These are phyloP conservation scores for Thozetella sp. DNA, from an alignment of 495 filamentous ascomycete species.

Conservation along the genomic window DNA sequence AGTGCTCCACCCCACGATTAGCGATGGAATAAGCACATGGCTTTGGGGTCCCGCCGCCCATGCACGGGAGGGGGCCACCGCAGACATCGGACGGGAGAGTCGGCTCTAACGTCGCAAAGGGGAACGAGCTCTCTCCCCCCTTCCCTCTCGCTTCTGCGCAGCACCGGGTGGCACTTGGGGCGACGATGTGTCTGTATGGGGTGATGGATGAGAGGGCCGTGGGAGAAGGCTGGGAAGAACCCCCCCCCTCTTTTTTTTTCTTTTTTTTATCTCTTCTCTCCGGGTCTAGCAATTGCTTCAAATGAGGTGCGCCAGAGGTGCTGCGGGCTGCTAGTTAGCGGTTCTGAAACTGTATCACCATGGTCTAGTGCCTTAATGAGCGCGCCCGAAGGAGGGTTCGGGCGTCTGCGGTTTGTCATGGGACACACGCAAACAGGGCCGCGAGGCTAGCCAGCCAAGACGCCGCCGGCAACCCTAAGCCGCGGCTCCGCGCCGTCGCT, in stretches of 20 bases:
- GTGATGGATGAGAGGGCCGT: too few relatives aligned
- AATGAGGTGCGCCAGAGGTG: too few relatives aligned
- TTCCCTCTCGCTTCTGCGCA: too few relatives aligned
- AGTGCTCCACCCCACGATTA: constrained; percentile 2
- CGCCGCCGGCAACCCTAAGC: not conserved
- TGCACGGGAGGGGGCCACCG: too few relatives aligned
- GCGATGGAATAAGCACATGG: not conserved
- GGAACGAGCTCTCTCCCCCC: too few relatives aligned
- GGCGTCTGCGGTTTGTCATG: constrained; percentile 1
- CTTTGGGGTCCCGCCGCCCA: not conserved
- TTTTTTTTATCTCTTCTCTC: too few relatives aligned
- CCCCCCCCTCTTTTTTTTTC: too few relatives aligned
- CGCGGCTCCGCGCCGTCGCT: not conserved
- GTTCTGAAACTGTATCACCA: not conserved
- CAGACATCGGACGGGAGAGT: not conserved
- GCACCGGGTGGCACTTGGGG: too few relatives aligned
- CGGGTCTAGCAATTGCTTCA: too few relatives aligned
- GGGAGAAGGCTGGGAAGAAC: too few relatives aligned
- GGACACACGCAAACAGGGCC: not conserved
- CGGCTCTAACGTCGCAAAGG: too few relatives aligned
- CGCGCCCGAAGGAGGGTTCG: not conserved
- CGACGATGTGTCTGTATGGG: too few relatives aligned
- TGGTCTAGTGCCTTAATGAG: not conserved
- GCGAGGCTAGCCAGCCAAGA: not conserved
- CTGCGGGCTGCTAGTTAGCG: not conserved